Conservation (phyloP, 495 filamentous ascomycete genomes). For the Monascus purpureus region DNA sequence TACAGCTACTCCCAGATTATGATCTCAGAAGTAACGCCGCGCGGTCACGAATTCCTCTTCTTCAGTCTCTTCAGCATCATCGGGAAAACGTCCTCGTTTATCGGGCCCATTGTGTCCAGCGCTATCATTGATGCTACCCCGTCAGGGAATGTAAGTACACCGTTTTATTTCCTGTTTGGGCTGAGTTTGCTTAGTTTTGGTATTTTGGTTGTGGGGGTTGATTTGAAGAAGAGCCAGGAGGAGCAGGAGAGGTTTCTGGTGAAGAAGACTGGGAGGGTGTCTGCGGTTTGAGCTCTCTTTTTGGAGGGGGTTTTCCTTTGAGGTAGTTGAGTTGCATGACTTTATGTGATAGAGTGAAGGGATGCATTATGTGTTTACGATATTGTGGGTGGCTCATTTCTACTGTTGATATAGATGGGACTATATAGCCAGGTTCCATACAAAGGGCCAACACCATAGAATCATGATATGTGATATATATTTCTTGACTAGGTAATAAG, state of each 20-base stretch:
- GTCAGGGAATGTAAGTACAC: constrained; percentile 36
- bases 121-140: constrained; percentile 52
- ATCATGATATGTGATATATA: background rate
- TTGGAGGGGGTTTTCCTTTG: too few species aligned
- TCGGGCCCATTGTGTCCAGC: constrained; percentile 48
- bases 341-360: background rate
- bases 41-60: constrained; percentile 52
- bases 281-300: too few species aligned
- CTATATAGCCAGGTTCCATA: background rate
- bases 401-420: background rate
- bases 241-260: constrained; percentile 42
- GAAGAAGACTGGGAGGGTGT: constrained; percentile 15
- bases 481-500: background rate
- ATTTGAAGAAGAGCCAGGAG: constrained; percentile 42
- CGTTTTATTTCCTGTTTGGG: constrained; percentile 51
- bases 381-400: background rate
- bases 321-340: background rate
- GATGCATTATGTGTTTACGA: background rate
- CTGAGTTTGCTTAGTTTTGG: constrained; percentile 40
- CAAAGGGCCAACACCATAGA: background rate
- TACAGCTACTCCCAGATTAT: constrained; percentile 56
- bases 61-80: constrained; percentile 54
- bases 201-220: constrained; percentile 37
- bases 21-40: constrained; percentile 51
- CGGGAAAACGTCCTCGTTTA: constrained; percentile 49